Percentiles rank a stretch among this genome's conserved stretches.
phyloP scores from a whole-genome alignment of 768 basidiomycete genomes.

The Suillus sp. region DNA sequence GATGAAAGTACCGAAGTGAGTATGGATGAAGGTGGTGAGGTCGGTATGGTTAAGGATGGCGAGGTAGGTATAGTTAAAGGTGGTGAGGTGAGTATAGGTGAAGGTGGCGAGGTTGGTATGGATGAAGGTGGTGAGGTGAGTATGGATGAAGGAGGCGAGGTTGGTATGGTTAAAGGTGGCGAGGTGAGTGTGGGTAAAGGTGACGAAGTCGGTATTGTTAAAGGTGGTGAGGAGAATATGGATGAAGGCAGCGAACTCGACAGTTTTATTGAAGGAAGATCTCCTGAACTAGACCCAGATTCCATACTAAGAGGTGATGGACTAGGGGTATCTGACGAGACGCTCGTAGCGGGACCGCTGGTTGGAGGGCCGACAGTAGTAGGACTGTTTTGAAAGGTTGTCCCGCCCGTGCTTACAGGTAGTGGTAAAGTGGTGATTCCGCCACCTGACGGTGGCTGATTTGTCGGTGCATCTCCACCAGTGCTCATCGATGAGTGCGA shows the following conservation, averaged over 20 bases:
- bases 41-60: background rate
- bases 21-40: background rate
- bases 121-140: background rate
- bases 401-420: background rate
- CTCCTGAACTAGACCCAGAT: background rate
- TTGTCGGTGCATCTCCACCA: background rate
- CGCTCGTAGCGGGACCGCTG: background rate
- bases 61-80: too few relatives aligned
- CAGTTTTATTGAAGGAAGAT: background rate
- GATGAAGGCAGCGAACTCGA: background rate
- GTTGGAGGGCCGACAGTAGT: background rate
- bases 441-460: background rate
- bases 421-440: too few relatives aligned
- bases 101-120: background rate
- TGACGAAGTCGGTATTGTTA: background rate
- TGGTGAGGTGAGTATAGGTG: background rate
- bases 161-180: background rate
- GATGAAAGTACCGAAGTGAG: background rate
- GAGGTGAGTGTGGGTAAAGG: background rate
- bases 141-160: background rate
- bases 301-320: background rate
- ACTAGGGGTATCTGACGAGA: background rate
- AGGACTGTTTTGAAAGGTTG: background rate
- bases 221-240: background rate
- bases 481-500: slow-evolving; percentile 1